Evolutionary conservation across 2,329 filamentous ascomycete species (phyloP), one percentile per base, ranked within the genome.

Genomic region (Tolypocladium guangdongense): DNA sequence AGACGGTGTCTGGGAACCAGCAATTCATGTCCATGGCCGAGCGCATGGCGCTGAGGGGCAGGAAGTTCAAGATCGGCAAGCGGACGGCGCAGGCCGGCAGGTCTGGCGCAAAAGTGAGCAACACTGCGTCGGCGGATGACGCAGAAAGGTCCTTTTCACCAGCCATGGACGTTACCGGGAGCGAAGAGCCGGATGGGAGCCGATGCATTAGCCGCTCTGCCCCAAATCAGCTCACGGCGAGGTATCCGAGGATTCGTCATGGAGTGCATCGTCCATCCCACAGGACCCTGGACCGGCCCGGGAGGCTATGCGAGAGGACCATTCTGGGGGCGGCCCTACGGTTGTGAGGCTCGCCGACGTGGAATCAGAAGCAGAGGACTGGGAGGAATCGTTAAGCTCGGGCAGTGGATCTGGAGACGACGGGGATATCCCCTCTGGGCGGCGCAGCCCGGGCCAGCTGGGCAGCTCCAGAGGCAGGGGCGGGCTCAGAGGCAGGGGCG

Each of bases 1-100:
- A 51, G n/a, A 43, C 51, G 14, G 43, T 54, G 14, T 53, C 62
- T 18, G 56, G 54, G 33, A 58, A 62, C 47, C 62, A 61, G 12
- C 64, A 68, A 12, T 72, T 77, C 49, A 69, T 82, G 68, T 82
- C 80, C 7, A 75, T 83, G 74, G 73, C 74, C 38, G 79, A 82
- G 59, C 73, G 78, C n/a, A 76, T 81, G 71, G 77, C 74, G 36
- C 66, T 79, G 2, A 71, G 68, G 51, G 79, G 78, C 12, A 81
- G 74, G 63, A 75, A 72, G 51, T 73, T 82, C 57, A 79, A 74
- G 64, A 81, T 82, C 46, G 67, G 69, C 24, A 65, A 66, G 53
- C 67, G 68, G 16, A 72, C 64, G 54, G 52, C 58, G 7, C 56
- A 43, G 16, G 49, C 35, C 14, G 38, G 35, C 37, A 43, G 8